A percentile compares a stretch with the other conserved stretches of the same genome.
Evolutionary conservation across 1,284 basidiomycete genomes (phyloP).

Genomic region (Psilocybe mexicana): DNA sequence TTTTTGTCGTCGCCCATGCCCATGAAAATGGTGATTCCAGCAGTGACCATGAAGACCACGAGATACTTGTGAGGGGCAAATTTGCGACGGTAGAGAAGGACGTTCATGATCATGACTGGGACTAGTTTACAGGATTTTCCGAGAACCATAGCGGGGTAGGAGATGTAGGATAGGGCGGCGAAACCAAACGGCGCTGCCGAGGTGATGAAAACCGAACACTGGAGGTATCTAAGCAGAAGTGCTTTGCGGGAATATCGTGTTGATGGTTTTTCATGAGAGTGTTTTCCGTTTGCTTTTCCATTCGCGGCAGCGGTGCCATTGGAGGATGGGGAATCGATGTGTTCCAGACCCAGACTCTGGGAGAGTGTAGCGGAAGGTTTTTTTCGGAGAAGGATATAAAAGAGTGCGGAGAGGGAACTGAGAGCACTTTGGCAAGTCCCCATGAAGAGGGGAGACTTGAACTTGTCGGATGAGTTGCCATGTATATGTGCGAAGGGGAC

Average conservation of each 20-base stretch:
- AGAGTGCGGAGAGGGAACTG: conserved; percentile 75
- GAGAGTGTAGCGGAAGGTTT: conserved; percentile 51
- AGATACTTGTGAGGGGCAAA: conserved; percentile 95
- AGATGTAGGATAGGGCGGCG: conserved; percentile 91
- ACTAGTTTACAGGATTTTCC: conserved; percentile 99
- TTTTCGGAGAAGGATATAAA: conserved; percentile 76
- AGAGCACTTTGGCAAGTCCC: conserved; percentile 86
- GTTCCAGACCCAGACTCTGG: conserved; percentile 59
- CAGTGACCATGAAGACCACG: conserved; percentile 90
- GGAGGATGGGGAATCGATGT: conserved; percentile 24
- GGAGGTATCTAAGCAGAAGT: conserved; percentile 74
- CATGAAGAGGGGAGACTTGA: conserved; percentile 86
- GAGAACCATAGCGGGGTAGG: conserved; percentile 97
- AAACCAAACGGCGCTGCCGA: conserved; percentile 94
- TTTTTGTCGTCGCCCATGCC: conserved; percentile 69
- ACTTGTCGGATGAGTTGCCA: conserved; percentile 68
- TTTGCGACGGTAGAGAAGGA: conserved; percentile 83
- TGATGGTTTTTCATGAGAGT: conserved; percentile 34
- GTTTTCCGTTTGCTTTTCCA: conserved; percentile 30
- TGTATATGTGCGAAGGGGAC: conserved; percentile 78
- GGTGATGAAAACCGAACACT: conserved; percentile 88
- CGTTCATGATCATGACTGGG: conserved; percentile 95
- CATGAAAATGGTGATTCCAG: conserved; percentile 97
- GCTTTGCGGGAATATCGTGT: conserved; percentile 46
- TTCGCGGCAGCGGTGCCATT: conserved; percentile 24